Conservation (phyloP, 176 grass and related monocot genomes). For the Aegilops sharonensis region DNA sequence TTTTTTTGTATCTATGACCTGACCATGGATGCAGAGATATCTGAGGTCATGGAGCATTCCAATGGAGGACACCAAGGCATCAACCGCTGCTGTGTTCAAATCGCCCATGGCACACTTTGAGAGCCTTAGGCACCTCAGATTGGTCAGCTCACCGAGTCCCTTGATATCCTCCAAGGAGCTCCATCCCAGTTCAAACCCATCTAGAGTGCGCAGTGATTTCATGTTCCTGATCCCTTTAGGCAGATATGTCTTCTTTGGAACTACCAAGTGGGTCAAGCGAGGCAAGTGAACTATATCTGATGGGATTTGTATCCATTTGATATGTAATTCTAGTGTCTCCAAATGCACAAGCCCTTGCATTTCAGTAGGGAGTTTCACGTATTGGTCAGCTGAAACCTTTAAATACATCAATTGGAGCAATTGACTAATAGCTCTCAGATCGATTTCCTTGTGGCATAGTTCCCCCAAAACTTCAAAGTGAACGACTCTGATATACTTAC, state of each 20-base stretch:
- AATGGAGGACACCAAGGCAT: neutral
- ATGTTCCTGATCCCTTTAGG: neutral
- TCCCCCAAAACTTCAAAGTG: neutral
- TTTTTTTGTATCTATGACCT: too few relatives aligned
- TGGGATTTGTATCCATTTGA: neutral
- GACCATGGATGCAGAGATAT: neutral
- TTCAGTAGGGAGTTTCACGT: neutral
- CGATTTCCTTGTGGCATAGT: neutral
- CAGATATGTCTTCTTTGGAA: neutral
- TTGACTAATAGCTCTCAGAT: neutral
- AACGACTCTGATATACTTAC: neutral
- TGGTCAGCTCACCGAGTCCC: constrained; percentile 1
- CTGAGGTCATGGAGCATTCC: neutral
- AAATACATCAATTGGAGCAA: neutral
- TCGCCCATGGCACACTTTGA: too few relatives aligned
- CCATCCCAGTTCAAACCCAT: neutral
- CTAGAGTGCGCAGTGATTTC: neutral
- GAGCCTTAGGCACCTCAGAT: neutral
- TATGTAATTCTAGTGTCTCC: neutral
- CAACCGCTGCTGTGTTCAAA: neutral
- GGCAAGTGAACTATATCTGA: neutral
- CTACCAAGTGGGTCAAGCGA: neutral
- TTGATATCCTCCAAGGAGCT: neutral
- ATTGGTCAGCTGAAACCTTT: neutral
- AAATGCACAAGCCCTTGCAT: neutral